phyloP scores from a whole-genome alignment of 495 filamentous ascomycete genomes.

The Chaetomium fimeti region DNA sequence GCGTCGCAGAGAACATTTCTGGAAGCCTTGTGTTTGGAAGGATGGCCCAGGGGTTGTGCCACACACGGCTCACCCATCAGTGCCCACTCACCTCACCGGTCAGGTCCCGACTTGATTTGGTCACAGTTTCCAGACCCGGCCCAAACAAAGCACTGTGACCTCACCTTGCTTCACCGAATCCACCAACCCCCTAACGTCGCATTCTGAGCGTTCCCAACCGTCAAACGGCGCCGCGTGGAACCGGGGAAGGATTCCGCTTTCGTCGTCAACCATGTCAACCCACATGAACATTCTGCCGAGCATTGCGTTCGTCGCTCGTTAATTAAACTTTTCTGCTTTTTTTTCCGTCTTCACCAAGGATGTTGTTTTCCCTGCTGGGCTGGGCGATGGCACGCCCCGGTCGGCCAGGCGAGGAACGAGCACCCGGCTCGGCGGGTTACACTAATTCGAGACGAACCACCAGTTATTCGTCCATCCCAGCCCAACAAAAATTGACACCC shows the following conservation, averaged over 20 bases:
- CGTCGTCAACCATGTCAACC: constrained; percentile 18
- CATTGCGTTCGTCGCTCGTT: constrained; percentile 1
- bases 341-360: neutral
- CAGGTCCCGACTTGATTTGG: neutral
- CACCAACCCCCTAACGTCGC: constrained; percentile 7
- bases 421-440: constrained; percentile 4
- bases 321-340: constrained; percentile 10
- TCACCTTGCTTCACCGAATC: constrained; percentile 9
- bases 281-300: constrained; percentile 14
- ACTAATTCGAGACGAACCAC: no score
- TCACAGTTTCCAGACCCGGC: neutral
- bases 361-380: neutral
- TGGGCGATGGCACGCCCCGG: neutral
- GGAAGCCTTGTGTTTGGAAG: constrained; percentile 22
- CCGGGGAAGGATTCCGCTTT: constrained; percentile 32
- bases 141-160: neutral
- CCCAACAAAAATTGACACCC: neutral
- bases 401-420: neutral
- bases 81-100: constrained; percentile 2
- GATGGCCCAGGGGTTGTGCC: constrained; percentile 8
- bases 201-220: constrained; percentile 5
- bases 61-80: neutral
- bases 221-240: constrained; percentile 22
- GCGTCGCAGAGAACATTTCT: constrained; percentile 20
- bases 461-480: neutral